Conservation (phyloP, 441 rosid species). For the Flueggea neowawraea region DNA sequence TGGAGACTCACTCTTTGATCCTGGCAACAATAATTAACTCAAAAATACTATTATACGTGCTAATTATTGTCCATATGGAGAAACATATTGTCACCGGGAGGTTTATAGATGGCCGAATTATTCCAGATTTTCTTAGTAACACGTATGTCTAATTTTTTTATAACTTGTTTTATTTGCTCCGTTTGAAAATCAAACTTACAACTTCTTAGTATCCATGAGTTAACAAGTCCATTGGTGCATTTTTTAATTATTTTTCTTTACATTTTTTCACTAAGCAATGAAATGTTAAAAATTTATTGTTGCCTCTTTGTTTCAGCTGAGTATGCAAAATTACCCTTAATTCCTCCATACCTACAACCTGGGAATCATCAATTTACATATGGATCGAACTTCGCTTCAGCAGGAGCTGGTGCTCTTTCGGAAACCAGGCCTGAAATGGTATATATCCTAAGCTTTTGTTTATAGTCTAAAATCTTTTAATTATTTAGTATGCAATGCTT, state of each 20-base stretch:
- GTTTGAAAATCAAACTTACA: too few relatives aligned
- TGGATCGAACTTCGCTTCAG: conserved; percentile 52
- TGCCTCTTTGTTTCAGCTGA: conserved; percentile 20
- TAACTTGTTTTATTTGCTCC: neutral
- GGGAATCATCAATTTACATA: conserved; percentile 13
- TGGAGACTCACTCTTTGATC: conserved; percentile 36
- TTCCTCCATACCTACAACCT: conserved; percentile 40
- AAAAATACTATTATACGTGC: conserved; percentile 8
- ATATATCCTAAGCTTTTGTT: conserved; percentile 5
- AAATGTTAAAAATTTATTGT: too few relatives aligned
- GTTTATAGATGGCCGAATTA: conserved; percentile 35
- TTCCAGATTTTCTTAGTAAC: conserved; percentile 45
- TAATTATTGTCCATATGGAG: conserved; percentile 30
- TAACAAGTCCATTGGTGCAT: too few relatives aligned
- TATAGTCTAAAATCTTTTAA: too few relatives aligned
- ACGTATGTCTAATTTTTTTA: neutral
- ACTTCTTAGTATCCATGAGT: too few relatives aligned
- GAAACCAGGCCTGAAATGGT: conserved; percentile 42
- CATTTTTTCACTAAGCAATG: too few relatives aligned
- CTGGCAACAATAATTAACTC: conserved; percentile 32
- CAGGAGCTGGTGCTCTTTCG: conserved; percentile 49
- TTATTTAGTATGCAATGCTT: too few relatives aligned
- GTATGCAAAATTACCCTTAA: conserved; percentile 30
- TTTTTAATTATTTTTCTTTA: neutral
- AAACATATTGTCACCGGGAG: conserved; percentile 28